A percentile compares a stretch with the other conserved stretches of the same genome.
These are phyloP conservation scores for Penicillium verhagenii DNA, from an alignment of 495 filamentous ascomycete genomes.

Conservation along the genomic window DNA sequence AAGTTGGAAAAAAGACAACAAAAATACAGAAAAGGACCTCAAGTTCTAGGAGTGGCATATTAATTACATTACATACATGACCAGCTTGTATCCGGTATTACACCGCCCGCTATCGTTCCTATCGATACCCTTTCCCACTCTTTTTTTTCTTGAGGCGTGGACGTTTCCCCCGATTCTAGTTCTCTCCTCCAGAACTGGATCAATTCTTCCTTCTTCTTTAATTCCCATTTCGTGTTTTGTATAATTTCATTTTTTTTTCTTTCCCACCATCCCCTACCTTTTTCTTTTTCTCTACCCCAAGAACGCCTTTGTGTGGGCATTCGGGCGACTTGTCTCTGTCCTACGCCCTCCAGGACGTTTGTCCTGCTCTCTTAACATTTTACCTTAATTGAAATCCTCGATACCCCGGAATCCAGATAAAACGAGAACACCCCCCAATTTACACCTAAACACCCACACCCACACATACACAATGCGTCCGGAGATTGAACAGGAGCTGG, in stretches of 20 bases:
- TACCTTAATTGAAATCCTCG: slow-evolving; percentile 7
- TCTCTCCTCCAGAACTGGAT: slow-evolving; percentile 4
- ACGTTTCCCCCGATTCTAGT: background rate
- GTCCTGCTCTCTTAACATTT: slow-evolving; percentile 12
- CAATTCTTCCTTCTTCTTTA: background rate
- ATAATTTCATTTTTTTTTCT: slow-evolving; percentile 9
- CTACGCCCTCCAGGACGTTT: slow-evolving; percentile 8
- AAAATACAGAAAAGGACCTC: background rate
- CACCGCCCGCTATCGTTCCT: slow-evolving; percentile 14
- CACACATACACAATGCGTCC: slow-evolving; percentile 74
- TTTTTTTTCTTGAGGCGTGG: slow-evolving; percentile 23
- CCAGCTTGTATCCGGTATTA: slow-evolving; percentile 13
- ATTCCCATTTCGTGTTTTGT: slow-evolving; percentile 5
- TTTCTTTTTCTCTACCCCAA: slow-evolving; percentile 6
- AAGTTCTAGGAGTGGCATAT: background rate
- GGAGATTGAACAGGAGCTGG: slow-evolving; percentile 97
- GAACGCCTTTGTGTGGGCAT: slow-evolving; percentile 9
- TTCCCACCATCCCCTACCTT: slow-evolving; percentile 9
- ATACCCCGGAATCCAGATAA: slow-evolving; percentile 12
- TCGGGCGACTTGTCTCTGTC: slow-evolving; percentile 14
- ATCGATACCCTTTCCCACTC: slow-evolving; percentile 31
- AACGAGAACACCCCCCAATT: background rate
- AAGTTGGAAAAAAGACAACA: no score
- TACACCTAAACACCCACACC: slow-evolving; percentile 11
- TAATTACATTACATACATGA: background rate